Conservation (phyloP, 345 rosid genomes). For the Arabidopsis thaliana region TAIR10.1 NC_003071.7:16440501-16441000, state of each 20-base stretch:
- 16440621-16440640: conserved; percentile 43
- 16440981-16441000: background rate
- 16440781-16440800: background rate
- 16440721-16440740: background rate
- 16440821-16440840: no score
- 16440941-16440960: background rate
- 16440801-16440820: no score
- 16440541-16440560: conserved; percentile 34
- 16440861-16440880: background rate
- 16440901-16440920: background rate
- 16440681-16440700: conserved; percentile 26
- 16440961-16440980: background rate
- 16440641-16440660: conserved; percentile 41
- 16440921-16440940: background rate
- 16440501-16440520: background rate
- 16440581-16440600: conserved; percentile 27
- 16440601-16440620: conserved; percentile 33
- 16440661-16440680: conserved; percentile 35
- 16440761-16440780: background rate
- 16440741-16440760: no score
- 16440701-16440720: conserved; percentile 8
- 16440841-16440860: no score
- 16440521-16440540: background rate
- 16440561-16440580: conserved; percentile 2
- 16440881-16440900: background rate